Percentiles rank a stretch among this genome's conserved stretches.
phyloP scores from a whole-genome alignment of 306 rosid genomes.

The Vigna unguiculata region DNA sequence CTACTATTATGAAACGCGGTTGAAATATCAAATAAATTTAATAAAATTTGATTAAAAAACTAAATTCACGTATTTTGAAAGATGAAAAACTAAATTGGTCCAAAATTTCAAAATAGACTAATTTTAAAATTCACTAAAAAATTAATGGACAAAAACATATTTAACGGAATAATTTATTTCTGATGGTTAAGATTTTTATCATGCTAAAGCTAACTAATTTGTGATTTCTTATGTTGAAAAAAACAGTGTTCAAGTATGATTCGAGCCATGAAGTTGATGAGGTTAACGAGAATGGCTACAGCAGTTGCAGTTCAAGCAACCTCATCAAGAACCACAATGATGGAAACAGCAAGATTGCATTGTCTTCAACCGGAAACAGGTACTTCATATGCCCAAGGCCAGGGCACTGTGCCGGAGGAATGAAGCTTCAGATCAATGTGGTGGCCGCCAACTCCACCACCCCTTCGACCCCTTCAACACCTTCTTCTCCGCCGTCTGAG shows the following conservation, averaged over 20 bases:
- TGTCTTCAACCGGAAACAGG: conserved; percentile 39
- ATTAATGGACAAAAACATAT: no score
- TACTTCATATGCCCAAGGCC: conserved; percentile 63
- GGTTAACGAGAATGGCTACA: conserved; percentile 49
- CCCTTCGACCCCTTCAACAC: conserved; percentile 30
- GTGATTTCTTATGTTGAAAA: neutral
- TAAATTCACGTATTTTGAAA: no score
- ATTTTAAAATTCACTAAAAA: no score
- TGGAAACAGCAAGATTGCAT: conserved; percentile 53
- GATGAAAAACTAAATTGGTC: no score
- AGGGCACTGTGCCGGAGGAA: conserved; percentile 64
- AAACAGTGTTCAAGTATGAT: conserved; percentile 66
- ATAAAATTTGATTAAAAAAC: no score
- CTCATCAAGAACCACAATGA: neutral
- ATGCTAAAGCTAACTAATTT: conserved; percentile 10
- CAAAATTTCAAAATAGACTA: no score
- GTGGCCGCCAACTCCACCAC: conserved; percentile 47
- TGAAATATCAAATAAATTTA: no score
- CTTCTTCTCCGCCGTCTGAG: conserved; percentile 27
- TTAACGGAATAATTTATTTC: no score
- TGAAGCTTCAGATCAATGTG: conserved; percentile 64
- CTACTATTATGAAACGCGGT: no score
- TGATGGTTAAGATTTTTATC: neutral
- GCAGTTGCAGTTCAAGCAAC: conserved; percentile 52
- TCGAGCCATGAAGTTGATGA: conserved; percentile 51